Evolutionary conservation across 257 asterid genomes (phyloP).

Genomic region (Solanum okadae): DNA sequence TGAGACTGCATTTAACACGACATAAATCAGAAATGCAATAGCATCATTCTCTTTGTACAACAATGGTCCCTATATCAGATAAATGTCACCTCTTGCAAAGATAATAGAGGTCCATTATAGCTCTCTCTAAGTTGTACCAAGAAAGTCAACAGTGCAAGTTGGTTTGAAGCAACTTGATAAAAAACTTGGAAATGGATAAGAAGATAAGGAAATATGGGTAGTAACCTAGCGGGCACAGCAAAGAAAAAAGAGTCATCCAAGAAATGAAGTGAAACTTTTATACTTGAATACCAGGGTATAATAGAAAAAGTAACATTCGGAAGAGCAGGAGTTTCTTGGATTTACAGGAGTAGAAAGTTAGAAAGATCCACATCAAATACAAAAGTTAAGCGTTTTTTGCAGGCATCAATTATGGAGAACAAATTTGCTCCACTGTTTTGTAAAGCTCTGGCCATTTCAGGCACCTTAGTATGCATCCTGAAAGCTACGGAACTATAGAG

Average conservation of each 20-base stretch:
- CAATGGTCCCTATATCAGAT: not conserved
- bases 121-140: not conserved
- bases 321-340: not conserved
- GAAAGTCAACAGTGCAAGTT: not conserved
- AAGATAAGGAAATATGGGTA: not conserved
- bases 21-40: not conserved
- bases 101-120: not conserved
- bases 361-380: not conserved
- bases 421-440: not conserved
- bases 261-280: not conserved
- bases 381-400: not conserved
- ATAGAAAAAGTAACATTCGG: not conserved
- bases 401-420: not conserved
- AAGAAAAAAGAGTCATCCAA: not conserved
- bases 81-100: not conserved
- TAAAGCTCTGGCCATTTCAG: not conserved
- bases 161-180: not conserved
- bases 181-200: not conserved
- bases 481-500: not conserved
- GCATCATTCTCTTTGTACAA: not conserved
- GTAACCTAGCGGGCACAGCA: not conserved
- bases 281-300: not conserved
- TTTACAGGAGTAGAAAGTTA: not conserved
- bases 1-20: not conserved
- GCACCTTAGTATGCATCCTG: not conserved